Base-by-base conservation (phyloP, 768 basidiomycete genomes). In the Pholiota microspora region DNA sequence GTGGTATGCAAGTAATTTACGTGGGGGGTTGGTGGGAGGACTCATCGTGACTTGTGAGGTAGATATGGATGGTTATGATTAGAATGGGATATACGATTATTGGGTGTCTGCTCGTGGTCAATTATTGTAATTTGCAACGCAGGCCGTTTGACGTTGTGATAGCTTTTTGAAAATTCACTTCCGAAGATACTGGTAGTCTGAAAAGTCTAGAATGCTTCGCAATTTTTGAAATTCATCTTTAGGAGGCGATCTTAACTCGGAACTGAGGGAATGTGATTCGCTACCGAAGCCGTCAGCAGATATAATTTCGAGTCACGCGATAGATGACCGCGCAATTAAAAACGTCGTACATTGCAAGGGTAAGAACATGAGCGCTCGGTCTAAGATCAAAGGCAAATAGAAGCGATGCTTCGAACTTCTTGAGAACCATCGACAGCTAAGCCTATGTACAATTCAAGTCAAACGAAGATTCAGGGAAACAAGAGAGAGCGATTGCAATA, bases 381-480 rank as follows among this genome's bases (percentile, higher is more conserved):
- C 16, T 31, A 13, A 15, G 12, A 18, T 48, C 46, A 32, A 16
- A 31, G 15, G 28, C 23, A 27, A 48, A 8, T 8, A 42, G 16
- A 23, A 23, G 1, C 29, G 32, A 48, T 13, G 8, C 29, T 34
- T 3, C 3, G 15, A 29, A 48, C 18, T 29, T 34, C 32, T 48
- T 32, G 8, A 48, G 29, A 21, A 16, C 40, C 28, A 24, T 45
- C n/a, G 31, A 44, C 13, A 7, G 27, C 42, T 52, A 45, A 29
- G 51, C 18, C 23, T 46, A 36, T 54, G 36, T 54, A 54, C 53
- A 54, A 47, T 54, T 45, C 53, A 36, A 28, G 53, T 38, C 45
- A 27, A 27, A 36, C 23, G 46, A 48, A 47, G 29, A 38, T 15
- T 36, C 49, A 50, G 31, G 27, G 31, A 49, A 15, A 49, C 31